These are phyloP conservation scores for Fusarium sp. DNA, from an alignment of 2,329 filamentous ascomycete genomes.

Conservation along the genomic window DNA sequence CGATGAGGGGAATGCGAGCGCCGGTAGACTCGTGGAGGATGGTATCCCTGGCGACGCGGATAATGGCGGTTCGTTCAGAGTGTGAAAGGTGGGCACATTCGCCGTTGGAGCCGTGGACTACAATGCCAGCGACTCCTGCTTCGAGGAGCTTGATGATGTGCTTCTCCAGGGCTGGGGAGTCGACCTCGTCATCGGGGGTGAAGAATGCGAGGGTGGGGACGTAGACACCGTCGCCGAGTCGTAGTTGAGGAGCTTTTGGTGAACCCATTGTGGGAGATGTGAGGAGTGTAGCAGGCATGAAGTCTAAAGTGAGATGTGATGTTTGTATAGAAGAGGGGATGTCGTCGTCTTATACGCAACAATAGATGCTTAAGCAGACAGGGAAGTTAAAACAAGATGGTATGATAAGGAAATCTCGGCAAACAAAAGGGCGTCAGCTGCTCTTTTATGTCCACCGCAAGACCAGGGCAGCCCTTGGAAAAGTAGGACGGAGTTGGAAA, in stretches of 20 bases:
- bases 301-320: neutral
- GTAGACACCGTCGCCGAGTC: constrained; percentile 50
- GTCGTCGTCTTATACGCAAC: constrained; percentile 24
- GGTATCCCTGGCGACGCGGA: constrained; percentile 61
- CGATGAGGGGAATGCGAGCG: constrained; percentile 65
- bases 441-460: constrained; percentile 40
- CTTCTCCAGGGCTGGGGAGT: constrained; percentile 47
- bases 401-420: constrained; percentile 2
- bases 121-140: constrained; percentile 79
- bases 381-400: constrained; percentile 9
- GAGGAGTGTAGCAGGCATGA: constrained; percentile 43
- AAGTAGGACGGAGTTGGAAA: constrained; percentile 1
- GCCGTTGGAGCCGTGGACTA: constrained; percentile 85
- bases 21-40: constrained; percentile 42
- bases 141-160: constrained; percentile 62
- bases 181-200: constrained; percentile 49
- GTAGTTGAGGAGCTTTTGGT: constrained; percentile 41
- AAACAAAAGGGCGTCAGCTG: constrained; percentile 36
- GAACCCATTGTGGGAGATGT: constrained; percentile 41
- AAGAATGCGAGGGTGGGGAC: constrained; percentile 55
- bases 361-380: constrained; percentile 1
- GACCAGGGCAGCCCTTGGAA: constrained; percentile 1
- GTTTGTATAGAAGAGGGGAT: neutral
- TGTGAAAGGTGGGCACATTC: constrained; percentile 84
- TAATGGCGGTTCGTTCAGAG: constrained; percentile 77